A percentile compares a stretch with the other conserved stretches of the same genome.
These are phyloP conservation scores for Cadophora malorum DNA, from an alignment of 2,329 filamentous ascomycete species.

Conservation along the genomic window DNA sequence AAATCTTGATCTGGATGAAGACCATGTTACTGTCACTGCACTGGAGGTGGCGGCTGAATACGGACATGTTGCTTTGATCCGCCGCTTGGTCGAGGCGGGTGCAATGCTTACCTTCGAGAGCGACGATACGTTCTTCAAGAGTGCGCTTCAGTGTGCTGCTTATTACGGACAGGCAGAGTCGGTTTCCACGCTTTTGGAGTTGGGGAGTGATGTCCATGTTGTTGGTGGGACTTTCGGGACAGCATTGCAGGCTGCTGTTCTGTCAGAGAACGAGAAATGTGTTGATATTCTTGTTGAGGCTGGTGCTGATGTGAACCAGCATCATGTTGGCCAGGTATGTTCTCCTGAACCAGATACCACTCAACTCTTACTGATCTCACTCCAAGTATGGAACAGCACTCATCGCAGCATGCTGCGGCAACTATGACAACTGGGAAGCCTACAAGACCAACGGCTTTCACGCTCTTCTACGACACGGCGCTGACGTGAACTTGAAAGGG, in stretches of 20 bases:
- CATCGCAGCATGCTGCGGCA: neutral
- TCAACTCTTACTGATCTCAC: neutral
- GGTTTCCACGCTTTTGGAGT: neutral
- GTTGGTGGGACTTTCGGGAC: constrained; percentile 14
- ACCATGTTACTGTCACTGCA: neutral
- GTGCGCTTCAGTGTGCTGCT: constrained; percentile 14
- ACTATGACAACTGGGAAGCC: neutral
- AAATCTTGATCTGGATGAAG: constrained; percentile 5
- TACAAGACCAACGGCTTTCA: constrained; percentile 8
- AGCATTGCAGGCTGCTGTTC: constrained; percentile 12
- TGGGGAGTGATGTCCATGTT: constrained; percentile 15
- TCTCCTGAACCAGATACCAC: neutral
- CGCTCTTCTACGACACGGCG: neutral
- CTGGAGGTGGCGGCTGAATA: neutral
- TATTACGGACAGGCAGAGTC: constrained; percentile 12
- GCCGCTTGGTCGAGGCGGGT: neutral
- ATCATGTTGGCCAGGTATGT: constrained; percentile 15
- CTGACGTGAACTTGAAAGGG: constrained; percentile 12
- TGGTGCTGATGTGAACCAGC: constrained; percentile 10
- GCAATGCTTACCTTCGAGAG: neutral
- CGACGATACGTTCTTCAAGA: constrained; percentile 8
- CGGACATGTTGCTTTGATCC: constrained; percentile 11
- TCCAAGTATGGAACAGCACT: constrained; percentile 1
- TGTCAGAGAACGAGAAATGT: neutral
- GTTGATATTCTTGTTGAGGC: constrained; percentile 11